phyloP scores from a whole-genome alignment of 495 filamentous ascomycete species.

The Achaetomiella virescens region DNA sequence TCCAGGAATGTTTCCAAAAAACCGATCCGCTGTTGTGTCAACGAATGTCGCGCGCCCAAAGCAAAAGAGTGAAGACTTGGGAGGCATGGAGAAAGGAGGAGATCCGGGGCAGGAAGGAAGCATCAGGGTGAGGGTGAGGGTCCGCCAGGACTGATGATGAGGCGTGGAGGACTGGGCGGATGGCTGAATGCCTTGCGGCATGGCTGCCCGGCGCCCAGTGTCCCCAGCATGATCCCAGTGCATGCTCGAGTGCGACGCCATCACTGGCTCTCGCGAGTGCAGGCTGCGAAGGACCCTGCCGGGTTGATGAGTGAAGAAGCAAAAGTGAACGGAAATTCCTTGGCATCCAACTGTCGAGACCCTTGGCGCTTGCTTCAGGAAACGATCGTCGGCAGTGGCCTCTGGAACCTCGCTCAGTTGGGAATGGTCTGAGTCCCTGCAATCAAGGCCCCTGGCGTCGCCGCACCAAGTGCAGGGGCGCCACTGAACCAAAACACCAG shows the following conservation, averaged over 20 bases:
- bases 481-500: neutral
- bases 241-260: too few species aligned
- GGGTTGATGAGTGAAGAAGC: neutral
- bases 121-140: neutral
- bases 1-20: neutral
- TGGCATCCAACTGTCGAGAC: constrained; percentile 6
- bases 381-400: constrained; percentile 13
- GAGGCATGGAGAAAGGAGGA: neutral
- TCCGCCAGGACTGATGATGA: too few species aligned
- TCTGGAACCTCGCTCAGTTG: constrained; percentile 2
- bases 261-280: too few species aligned
- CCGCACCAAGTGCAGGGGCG: too few species aligned
- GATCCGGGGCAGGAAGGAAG: too few species aligned
- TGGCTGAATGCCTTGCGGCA: too few species aligned
- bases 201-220: too few species aligned
- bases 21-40: neutral
- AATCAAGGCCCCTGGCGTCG: too few species aligned
- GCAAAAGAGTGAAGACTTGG: constrained; percentile 17
- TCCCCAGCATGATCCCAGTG: too few species aligned
- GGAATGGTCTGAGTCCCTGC: neutral
- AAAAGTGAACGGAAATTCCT: neutral
- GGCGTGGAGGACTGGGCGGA: too few species aligned
- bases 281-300: neutral
- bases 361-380: constrained; percentile 1
- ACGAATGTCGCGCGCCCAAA: neutral